Conservation (phyloP, 1,139 yeast genomes). For the Scheffersomyces quercinus region DNA sequence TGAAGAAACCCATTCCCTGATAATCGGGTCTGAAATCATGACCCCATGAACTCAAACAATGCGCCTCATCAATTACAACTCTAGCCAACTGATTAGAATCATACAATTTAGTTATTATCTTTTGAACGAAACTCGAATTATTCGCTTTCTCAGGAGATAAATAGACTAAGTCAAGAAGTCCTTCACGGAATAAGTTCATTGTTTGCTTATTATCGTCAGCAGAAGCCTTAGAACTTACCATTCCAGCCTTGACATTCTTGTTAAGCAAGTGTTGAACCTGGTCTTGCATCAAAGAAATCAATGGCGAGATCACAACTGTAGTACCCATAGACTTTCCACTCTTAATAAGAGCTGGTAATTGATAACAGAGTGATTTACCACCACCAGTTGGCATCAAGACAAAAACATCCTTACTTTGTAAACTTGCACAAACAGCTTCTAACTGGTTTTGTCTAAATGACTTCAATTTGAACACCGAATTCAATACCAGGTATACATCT, state of each 20-base stretch:
- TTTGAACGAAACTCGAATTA: conserved; percentile 69
- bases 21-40: conserved; percentile 98
- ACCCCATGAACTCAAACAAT: conserved; percentile 99
- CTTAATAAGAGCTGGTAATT: conserved; percentile 82
- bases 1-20: conserved; percentile 74
- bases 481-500: conserved; percentile 63
- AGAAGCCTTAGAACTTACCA: conserved; percentile 79
- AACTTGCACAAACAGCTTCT: conserved; percentile 82
- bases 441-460: conserved; percentile 81
- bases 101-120: conserved; percentile 60
- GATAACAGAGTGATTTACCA: conserved; percentile 95
- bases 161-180: conserved; percentile 74
- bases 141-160: conserved; percentile 95
- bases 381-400: conserved; percentile 99
- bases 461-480: conserved; percentile 59
- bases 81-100: conserved; percentile 65
- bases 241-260: conserved; percentile 75
- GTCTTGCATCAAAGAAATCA: conserved; percentile 96
- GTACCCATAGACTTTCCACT: conserved; percentile 79
- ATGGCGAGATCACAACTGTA: conserved; percentile 90
- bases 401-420: conserved; percentile 83
- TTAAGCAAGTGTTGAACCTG: conserved; percentile 81
- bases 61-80: conserved; percentile 96
- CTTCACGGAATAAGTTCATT: conserved; percentile 61
- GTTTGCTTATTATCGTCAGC: conserved; percentile 65